phyloP scores from a whole-genome alignment of 2,329 filamentous ascomycete species.

The Colletotrichum tabaci region DNA sequence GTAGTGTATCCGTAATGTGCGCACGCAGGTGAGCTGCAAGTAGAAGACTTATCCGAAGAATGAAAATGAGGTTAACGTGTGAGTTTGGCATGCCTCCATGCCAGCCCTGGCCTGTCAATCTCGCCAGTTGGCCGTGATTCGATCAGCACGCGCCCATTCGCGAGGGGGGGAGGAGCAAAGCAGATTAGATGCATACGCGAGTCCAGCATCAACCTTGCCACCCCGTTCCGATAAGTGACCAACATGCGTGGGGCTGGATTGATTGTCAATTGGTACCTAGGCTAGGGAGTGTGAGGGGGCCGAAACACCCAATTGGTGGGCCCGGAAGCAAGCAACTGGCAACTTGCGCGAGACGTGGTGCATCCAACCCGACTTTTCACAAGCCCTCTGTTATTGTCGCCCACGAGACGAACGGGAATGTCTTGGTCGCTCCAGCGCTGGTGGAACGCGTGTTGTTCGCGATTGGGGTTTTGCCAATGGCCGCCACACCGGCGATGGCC shows the following conservation, averaged over 20 bases:
- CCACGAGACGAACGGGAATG: constrained; percentile 14
- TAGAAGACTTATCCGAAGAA: not conserved
- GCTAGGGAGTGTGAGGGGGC: too few species aligned
- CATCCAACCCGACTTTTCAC: not conserved
- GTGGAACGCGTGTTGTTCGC: constrained; percentile 2
- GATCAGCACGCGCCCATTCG: constrained; percentile 23
- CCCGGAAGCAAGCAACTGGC: constrained; percentile 12
- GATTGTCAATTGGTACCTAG: not conserved
- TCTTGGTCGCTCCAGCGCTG: constrained; percentile 23
- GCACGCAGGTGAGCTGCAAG: not conserved
- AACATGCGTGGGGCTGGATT: constrained; percentile 4
- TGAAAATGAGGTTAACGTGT: constrained; percentile 2
- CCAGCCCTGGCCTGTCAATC: constrained; percentile 32
- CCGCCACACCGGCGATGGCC: constrained; percentile 22
- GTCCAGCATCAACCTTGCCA: constrained; percentile 32
- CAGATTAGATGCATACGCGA: constrained; percentile 7
- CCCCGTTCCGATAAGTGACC: not conserved
- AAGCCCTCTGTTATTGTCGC: not conserved
- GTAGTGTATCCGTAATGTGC: too few species aligned
- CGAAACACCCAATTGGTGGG: constrained; percentile 5
- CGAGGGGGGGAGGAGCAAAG: constrained; percentile 2
- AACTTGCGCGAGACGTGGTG: constrained; percentile 16
- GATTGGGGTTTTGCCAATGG: constrained; percentile 16
- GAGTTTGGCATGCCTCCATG: constrained; percentile 25
- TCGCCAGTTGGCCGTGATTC: constrained; percentile 29